These are phyloP conservation scores for Trichoderma asperelloides DNA, from an alignment of 495 filamentous ascomycete species.

Conservation along the genomic window DNA sequence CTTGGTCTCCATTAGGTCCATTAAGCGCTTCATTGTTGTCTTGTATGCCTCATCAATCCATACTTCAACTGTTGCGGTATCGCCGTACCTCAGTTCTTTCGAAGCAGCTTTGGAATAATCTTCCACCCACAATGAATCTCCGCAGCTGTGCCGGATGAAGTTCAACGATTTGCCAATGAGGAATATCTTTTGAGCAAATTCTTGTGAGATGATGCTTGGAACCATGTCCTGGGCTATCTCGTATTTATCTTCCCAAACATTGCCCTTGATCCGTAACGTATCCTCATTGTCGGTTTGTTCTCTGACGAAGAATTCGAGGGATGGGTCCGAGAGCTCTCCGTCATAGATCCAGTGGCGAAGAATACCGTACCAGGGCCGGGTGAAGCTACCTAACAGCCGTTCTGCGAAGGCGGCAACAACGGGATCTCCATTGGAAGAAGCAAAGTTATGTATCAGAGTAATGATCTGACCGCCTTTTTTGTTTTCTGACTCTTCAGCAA, in stretches of 20 bases:
- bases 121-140: slow-evolving; percentile 91
- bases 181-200: slow-evolving; percentile 93
- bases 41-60: slow-evolving; percentile 97
- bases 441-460: slow-evolving; percentile 86
- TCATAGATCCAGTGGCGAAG: slow-evolving; percentile 96
- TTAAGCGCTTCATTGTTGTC: slow-evolving; percentile 92
- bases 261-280: slow-evolving; percentile 54
- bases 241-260: slow-evolving; percentile 98
- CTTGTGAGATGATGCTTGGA: slow-evolving; percentile 80
- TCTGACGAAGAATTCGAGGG: slow-evolving; percentile 89
- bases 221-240: slow-evolving; percentile 76
- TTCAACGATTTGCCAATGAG: slow-evolving; percentile 96
- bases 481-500: slow-evolving; percentile 82
- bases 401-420: slow-evolving; percentile 93
- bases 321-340: slow-evolving; percentile 92
- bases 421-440: slow-evolving; percentile 88
- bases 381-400: slow-evolving; percentile 80
- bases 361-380: slow-evolving; percentile 96
- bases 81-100: slow-evolving; percentile 86
- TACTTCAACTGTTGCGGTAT: slow-evolving; percentile 80
- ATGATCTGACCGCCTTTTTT: slow-evolving; percentile 89
- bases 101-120: slow-evolving; percentile 90
- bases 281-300: slow-evolving; percentile 48
- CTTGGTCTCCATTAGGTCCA: slow-evolving; percentile 83
- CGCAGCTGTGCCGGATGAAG: slow-evolving; percentile 93